Percentiles rank a stretch among this genome's conserved stretches.
Evolutionary conservation across 257 asterid species (phyloP).

Genomic region (Phtheirospermum japonicum): DNA sequence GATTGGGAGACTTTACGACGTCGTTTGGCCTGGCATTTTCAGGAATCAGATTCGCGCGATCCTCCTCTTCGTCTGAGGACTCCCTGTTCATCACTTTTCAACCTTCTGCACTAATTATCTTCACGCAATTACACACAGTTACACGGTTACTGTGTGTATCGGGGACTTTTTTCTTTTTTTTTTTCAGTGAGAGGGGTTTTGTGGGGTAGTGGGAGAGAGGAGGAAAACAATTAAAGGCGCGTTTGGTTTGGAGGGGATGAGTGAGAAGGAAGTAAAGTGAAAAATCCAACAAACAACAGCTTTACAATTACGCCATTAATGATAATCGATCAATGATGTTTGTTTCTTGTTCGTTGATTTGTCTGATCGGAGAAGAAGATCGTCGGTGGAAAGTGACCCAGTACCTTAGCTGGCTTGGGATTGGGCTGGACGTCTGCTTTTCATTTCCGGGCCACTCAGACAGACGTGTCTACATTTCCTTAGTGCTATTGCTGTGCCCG

Average conservation of each 20-base stretch:
- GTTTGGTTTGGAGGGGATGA: constrained; percentile 27
- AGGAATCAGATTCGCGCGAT: constrained; percentile 58
- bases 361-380: constrained; percentile 34
- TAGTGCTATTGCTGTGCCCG: no score
- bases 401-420: constrained; percentile 20
- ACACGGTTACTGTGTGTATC: neutral
- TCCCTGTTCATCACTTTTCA: constrained; percentile 47
- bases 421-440: neutral
- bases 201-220: constrained; percentile 8
- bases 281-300: constrained; percentile 16
- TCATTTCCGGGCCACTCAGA: neutral
- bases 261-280: constrained; percentile 34
- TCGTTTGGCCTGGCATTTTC: constrained; percentile 47
- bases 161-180: neutral
- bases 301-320: constrained; percentile 30
- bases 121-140: constrained; percentile 5
- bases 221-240: constrained; percentile 7
- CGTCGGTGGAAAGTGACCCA: constrained; percentile 44
- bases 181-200: constrained; percentile 21
- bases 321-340: neutral
- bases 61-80: constrained; percentile 86
- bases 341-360: neutral
- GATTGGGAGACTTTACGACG: constrained; percentile 43
- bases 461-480: no score
- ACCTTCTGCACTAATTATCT: constrained; percentile 1